Conservation (phyloP, 805 yeast genomes). For the Jamesozyma hellenica region DNA sequence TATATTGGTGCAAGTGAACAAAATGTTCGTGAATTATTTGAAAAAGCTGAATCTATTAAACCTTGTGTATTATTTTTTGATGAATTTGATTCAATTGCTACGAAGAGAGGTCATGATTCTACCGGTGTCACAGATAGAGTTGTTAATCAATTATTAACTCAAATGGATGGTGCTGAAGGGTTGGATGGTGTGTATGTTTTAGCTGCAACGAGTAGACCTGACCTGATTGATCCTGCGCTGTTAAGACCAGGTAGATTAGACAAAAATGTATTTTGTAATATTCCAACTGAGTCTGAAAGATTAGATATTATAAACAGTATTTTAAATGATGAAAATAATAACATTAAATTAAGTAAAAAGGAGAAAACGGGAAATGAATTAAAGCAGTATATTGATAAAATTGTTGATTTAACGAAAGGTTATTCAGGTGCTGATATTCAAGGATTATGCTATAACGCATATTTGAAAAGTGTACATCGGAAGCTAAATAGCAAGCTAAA, state of each 20-base stretch:
- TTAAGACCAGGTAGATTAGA: conserved; percentile 94
- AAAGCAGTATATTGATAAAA: conserved; percentile 35
- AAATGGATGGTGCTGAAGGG: conserved; percentile 99
- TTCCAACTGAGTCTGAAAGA: conserved; percentile 67
- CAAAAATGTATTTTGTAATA: conserved; percentile 80
- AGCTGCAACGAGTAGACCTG: conserved; percentile 95
- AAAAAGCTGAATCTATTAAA: conserved; percentile 87
- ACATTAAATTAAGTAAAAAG: conserved; percentile 32
- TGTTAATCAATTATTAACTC: conserved; percentile 92
- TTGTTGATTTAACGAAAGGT: conserved; percentile 59
- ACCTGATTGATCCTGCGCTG: conserved; percentile 87
- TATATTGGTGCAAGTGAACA: conserved; percentile 97
- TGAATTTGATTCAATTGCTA: conserved; percentile 95
- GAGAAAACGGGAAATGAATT: conserved; percentile 29
- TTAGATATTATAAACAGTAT: conserved; percentile 48
- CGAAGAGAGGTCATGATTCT: conserved; percentile 94
- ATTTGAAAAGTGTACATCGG: conserved; percentile 72
- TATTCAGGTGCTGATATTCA: conserved; percentile 94
- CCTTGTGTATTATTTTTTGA: conserved; percentile 91
- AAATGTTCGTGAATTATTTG: conserved; percentile 84
- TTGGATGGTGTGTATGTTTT: conserved; percentile 91
- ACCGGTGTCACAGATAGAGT: conserved; percentile 97
- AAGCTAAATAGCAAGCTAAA: conserved; percentile 43
- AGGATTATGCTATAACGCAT: conserved; percentile 85
- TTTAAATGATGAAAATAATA: conserved; percentile 29